Percentiles rank a stretch among this genome's conserved stretches.
These are phyloP conservation scores for Colletotrichum brevisporum DNA, from an alignment of 2,329 filamentous ascomycete species.

Conservation along the genomic window DNA sequence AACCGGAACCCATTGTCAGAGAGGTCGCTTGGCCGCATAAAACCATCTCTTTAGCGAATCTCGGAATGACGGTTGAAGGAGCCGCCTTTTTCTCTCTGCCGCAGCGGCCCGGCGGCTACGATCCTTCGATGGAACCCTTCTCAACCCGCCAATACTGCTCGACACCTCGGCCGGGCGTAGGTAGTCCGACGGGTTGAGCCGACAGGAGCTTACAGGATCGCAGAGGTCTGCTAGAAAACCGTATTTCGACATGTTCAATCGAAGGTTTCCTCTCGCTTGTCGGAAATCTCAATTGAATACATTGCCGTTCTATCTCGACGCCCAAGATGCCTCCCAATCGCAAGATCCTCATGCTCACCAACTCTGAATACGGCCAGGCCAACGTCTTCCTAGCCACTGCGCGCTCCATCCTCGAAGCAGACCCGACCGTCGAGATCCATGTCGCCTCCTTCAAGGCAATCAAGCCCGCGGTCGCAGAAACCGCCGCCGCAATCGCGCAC, in stretches of 20 bases:
- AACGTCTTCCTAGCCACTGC: conserved; percentile 44
- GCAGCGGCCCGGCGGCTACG: no score
- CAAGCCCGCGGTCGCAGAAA: background rate
- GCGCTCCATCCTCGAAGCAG: conserved; percentile 38
- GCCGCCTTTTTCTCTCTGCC: no score
- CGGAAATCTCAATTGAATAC: background rate
- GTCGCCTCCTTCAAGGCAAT: conserved; percentile 31
- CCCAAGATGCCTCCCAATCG: background rate
- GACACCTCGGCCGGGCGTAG: no score
- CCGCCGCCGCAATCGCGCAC: background rate
- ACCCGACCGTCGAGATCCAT: conserved; percentile 34
- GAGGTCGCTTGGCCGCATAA: no score
- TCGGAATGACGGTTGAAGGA: no score
- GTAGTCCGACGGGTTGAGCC: no score
- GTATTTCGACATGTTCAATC: background rate
- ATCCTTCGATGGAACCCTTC: no score
- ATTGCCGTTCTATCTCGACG: background rate
- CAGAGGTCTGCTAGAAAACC: background rate
- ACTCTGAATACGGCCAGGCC: conserved; percentile 44
- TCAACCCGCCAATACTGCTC: no score
- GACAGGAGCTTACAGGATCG: no score
- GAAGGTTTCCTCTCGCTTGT: background rate
- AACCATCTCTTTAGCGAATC: no score
- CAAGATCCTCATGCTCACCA: conserved; percentile 42
- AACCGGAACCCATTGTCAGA: no score